Evolutionary conservation across 31 red algal genomes (phyloP).

Genomic region (Odonthalia washingtoniensis): DNA sequence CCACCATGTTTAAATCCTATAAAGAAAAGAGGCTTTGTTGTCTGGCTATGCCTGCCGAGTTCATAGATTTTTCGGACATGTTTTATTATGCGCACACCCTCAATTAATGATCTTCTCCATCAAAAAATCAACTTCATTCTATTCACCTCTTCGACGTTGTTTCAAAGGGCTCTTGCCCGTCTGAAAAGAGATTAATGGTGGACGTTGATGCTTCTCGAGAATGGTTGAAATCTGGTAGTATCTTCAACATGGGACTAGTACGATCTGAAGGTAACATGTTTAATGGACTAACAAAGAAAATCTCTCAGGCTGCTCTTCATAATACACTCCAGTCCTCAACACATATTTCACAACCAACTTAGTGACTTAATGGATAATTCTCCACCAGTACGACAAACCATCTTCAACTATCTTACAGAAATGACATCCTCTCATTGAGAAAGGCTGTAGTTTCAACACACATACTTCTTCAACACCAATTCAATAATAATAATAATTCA

Average conservation of each 20-base stretch:
- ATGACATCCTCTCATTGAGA: too few species aligned
- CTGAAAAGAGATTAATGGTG: too few species aligned
- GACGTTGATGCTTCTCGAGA: conserved; percentile 35
- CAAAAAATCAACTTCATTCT: not conserved
- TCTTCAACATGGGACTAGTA: conserved; percentile 50
- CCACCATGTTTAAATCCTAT: conserved; percentile 33
- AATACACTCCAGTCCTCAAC: too few species aligned
- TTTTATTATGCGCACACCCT: not conserved
- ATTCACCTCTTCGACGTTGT: conserved; percentile 31
- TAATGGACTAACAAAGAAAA: not conserved
- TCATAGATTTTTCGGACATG: not conserved
- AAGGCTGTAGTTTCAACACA: too few species aligned
- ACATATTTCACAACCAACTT: too few species aligned
- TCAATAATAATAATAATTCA: too few species aligned
- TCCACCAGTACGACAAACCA: too few species aligned
- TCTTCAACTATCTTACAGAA: too few species aligned
- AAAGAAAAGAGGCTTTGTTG: not conserved
- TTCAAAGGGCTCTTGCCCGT: conserved; percentile 37
- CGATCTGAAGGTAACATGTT: conserved; percentile 32
- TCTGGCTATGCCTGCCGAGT: conserved; percentile 43
- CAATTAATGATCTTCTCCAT: not conserved
- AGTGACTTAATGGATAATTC: too few species aligned
- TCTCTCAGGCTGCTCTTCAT: not conserved
- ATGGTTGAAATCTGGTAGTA: conserved; percentile 19
- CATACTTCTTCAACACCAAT: too few species aligned